A percentile compares a stretch with the other conserved stretches of the same genome.
Conservation (phyloP, 805 yeast genomes). For the Pichia exigua region DNA sequence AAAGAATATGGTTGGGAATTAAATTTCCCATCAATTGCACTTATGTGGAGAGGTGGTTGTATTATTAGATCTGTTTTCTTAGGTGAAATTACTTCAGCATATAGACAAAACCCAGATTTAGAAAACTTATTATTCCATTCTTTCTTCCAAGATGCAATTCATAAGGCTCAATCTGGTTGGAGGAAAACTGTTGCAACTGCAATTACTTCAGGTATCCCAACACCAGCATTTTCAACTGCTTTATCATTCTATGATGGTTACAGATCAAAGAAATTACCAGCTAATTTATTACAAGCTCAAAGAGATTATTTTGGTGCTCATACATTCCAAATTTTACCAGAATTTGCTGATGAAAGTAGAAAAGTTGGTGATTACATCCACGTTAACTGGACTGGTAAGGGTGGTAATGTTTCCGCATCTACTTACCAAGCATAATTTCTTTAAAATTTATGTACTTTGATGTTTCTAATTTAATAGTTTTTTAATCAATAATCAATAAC, state of each 20-base stretch:
- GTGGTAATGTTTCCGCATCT: constrained; percentile 95
- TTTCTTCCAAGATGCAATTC: constrained; percentile 86
- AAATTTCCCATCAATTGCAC: constrained; percentile 96
- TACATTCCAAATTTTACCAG: constrained; percentile 93
- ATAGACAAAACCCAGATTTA: constrained; percentile 85
- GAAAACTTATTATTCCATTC: constrained; percentile 94
- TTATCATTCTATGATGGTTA: constrained; percentile 97
- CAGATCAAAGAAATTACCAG: constrained; percentile 93
- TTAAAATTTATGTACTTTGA: background rate
- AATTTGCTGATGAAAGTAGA: constrained; percentile 64
- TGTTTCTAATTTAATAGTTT: background rate
- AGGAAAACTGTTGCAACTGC: constrained; percentile 78
- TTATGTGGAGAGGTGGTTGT: constrained; percentile 99
- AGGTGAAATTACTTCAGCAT: constrained; percentile 94
- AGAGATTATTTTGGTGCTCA: constrained; percentile 99
- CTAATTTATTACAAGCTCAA: constrained; percentile 98
- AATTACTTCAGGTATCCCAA: constrained; percentile 83
- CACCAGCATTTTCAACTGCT: constrained; percentile 97
- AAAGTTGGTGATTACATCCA: constrained; percentile 82
- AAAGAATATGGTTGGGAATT: constrained; percentile 94
- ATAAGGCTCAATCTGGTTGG: constrained; percentile 95
- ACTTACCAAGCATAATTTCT: constrained; percentile 74
- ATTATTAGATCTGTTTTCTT: constrained; percentile 97
- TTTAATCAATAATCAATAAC: background rate
- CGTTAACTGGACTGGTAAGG: constrained; percentile 98